A percentile compares a stretch with the other conserved stretches of the same genome.
Conservation (phyloP, 1,284 basidiomycete species). For the Ceratobasidium sp. region DNA sequence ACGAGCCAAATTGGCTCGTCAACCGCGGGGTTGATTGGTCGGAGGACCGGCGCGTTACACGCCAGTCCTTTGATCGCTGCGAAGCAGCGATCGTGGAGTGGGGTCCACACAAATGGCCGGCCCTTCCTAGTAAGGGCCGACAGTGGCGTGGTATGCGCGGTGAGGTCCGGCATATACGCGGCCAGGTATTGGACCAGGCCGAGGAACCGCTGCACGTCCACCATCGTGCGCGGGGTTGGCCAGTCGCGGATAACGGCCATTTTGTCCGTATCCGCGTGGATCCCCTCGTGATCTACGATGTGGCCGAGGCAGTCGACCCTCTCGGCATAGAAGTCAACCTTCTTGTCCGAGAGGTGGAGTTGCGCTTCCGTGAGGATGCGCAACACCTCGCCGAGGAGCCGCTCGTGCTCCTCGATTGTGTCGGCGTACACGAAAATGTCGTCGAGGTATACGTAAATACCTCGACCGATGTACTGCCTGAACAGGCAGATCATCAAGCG, state of each 20-base stretch:
- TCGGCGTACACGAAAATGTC: conserved; percentile 55
- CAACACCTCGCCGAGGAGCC: conserved; percentile 55
- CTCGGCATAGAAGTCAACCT: conserved; percentile 54
- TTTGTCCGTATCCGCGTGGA: conserved; percentile 45
- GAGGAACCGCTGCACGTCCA: conserved; percentile 26
- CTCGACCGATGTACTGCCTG: conserved; percentile 50
- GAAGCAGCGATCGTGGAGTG: conserved; percentile 57
- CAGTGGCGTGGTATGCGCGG: conserved; percentile 52
- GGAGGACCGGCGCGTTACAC: conserved; percentile 53
- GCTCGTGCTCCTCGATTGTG: conserved; percentile 57
- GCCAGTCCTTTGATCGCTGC: conserved; percentile 57
- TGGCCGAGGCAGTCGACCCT: conserved; percentile 57
- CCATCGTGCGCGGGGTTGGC: conserved; percentile 7
- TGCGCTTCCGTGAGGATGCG: conserved; percentile 53
- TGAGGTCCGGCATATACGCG: conserved; percentile 52
- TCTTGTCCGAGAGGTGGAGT: conserved; percentile 54
- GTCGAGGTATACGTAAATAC: conserved; percentile 49
- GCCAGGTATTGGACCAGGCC: conserved; percentile 55
- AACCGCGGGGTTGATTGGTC: conserved; percentile 36
- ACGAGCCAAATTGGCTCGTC: conserved; percentile 51
- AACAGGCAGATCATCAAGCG: conserved; percentile 57
- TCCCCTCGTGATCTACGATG: conserved; percentile 54
- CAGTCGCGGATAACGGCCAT: conserved; percentile 3
- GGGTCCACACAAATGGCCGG: conserved; percentile 54
- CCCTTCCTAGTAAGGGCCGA: conserved; percentile 51